phyloP scores from a whole-genome alignment of 148 eudicot species.

The Mesembryanthemum crystallinum region DNA sequence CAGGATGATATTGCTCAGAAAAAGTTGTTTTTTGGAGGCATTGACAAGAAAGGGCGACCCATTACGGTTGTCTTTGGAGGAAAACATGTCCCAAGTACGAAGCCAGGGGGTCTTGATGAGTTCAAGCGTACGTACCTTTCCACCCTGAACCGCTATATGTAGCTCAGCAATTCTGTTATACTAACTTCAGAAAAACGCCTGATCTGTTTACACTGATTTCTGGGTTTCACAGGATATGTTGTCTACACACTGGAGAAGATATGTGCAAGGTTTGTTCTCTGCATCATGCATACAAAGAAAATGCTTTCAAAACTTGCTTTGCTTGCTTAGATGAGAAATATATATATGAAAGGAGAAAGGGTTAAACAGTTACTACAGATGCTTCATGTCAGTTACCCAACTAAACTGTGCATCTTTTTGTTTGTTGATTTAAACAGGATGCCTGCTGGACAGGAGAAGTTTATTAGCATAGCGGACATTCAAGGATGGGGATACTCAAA shows the following conservation, averaged over 20 bases:
- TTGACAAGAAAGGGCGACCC: conserved; percentile 64
- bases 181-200: neutral
- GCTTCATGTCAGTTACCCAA: neutral
- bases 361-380: neutral
- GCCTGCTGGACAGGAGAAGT: conserved; percentile 72
- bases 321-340: neutral
- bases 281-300: neutral
- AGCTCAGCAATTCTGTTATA: conserved; percentile 2
- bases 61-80: conserved; percentile 43
- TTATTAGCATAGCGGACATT: conserved; percentile 52
- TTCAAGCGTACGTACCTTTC: conserved; percentile 55
- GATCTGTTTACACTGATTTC: neutral
- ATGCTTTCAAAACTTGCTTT: neutral
- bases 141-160: neutral
- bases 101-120: conserved; percentile 65
- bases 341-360: neutral
- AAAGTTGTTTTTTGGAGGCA: conserved; percentile 64
- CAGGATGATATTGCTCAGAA: conserved; percentile 54
- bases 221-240: conserved; percentile 51
- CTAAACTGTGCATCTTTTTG: neutral
- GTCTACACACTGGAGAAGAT: conserved; percentile 71
- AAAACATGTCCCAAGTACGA: conserved; percentile 48
- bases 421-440: conserved; percentile 42
- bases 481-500: conserved; percentile 81
- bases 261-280: conserved; percentile 48